phyloP scores from a whole-genome alignment of 176 grass and related monocot species.

The Juncus effusus region DNA sequence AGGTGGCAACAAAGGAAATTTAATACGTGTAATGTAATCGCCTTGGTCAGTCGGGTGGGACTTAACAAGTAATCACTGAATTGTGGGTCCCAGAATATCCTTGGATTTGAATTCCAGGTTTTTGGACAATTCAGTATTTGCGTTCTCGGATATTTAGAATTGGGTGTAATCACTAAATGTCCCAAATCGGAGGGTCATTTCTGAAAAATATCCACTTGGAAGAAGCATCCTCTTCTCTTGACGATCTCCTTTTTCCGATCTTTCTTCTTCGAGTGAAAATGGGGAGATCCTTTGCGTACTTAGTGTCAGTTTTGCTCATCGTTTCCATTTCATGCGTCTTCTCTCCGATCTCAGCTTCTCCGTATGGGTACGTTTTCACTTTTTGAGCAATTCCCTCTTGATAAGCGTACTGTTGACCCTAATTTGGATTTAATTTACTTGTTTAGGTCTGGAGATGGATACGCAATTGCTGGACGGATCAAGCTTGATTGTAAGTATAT shows the following conservation, averaged over 20 bases:
- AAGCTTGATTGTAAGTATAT: constrained; percentile 62
- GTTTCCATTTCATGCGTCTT: constrained; percentile 19
- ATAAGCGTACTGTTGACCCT: not conserved
- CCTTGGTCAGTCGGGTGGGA: no score
- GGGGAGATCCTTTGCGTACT: constrained; percentile 19
- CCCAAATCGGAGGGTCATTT: no score
- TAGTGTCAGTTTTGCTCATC: constrained; percentile 7
- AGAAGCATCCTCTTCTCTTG: not conserved
- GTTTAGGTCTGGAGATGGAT: constrained; percentile 57
- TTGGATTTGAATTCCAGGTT: no score
- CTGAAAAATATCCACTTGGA: no score
- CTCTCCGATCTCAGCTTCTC: constrained; percentile 17
- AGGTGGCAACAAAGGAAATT: not conserved
- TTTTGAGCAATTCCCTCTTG: not conserved
- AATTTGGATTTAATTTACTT: constrained; percentile 2
- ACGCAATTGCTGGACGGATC: constrained; percentile 70
- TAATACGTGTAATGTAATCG: no score
- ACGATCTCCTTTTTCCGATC: constrained; percentile 13
- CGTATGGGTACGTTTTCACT: constrained; percentile 26
- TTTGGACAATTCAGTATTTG: no score
- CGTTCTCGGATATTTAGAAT: no score
- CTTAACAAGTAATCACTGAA: no score
- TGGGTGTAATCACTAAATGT: no score
- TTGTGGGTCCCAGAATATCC: no score
- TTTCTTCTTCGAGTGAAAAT: constrained; percentile 17